phyloP scores from a whole-genome alignment of 75 land plant species.

The Azolla pinnata region DNA sequence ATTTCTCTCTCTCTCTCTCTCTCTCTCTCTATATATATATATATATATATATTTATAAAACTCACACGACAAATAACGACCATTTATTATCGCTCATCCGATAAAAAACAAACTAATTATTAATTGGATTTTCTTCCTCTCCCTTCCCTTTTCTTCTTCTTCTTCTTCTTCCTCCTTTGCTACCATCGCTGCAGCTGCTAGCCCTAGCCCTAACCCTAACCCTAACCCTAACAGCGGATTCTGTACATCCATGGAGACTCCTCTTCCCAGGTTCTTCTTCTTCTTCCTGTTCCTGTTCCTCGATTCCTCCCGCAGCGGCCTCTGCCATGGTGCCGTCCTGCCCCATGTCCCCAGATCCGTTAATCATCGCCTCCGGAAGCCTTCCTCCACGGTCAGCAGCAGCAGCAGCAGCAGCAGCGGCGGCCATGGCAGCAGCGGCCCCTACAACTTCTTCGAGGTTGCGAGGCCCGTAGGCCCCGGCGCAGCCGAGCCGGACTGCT shows the following conservation, averaged over 20 bases:
- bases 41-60: too few relatives aligned
- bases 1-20: too few relatives aligned
- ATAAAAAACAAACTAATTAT: too few relatives aligned
- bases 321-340: too few relatives aligned
- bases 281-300: not conserved
- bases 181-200: not conserved
- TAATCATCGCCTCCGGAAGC: not conserved
- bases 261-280: not conserved
- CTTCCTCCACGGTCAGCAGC: not conserved
- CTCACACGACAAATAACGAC: too few relatives aligned
- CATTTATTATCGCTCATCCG: too few relatives aligned
- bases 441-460: constrained; percentile 17
- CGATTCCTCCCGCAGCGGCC: too few relatives aligned
- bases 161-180: not conserved
- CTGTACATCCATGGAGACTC: not conserved
- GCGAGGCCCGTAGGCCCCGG: constrained; percentile 8
- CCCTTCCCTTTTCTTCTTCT: too few relatives aligned
- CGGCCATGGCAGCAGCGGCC: not conserved
- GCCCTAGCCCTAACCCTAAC: not conserved
- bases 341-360: too few relatives aligned
- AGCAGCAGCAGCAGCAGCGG: not conserved
- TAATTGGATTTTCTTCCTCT: too few relatives aligned
- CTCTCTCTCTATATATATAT: too few relatives aligned
- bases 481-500: constrained; percentile 33
- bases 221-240: not conserved